Base-by-base conservation (phyloP, 768 basidiomycete genomes). In the Lyophyllum decastes region DNA sequence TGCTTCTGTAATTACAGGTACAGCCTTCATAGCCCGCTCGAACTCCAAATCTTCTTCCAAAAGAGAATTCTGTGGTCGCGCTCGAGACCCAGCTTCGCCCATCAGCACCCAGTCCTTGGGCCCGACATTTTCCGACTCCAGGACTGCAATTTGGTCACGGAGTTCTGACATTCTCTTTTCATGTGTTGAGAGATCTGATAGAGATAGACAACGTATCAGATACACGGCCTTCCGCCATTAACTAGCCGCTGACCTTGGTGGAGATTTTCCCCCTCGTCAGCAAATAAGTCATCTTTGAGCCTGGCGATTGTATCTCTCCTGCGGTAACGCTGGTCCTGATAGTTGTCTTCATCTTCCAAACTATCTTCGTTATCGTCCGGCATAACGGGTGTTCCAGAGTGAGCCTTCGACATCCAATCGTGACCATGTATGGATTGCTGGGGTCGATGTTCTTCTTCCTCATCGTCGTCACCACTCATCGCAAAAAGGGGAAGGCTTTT, bases 11-110 rank as follows among this genome's bases (percentile, higher is more conserved):
- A 97, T 84, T 45, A 93, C 81, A 16, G 96, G 97, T 0, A 89
- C 88, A 19, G 87, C 81, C 72, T 94, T 96, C 76, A 88, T 85
- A 22, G 88, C 85, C 26, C 94, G 88, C 59, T 98, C 97, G 62
- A 95, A 98, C 55, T 98, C 96, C 27, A 99, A 82, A 71, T 97
- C 93, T 69, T 98, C 92, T 70, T 93, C 92, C 12, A 99, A 81
- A 19, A 98, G 78, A 9, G 92, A 90, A 71, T 99, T 95, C 69
- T 93, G 86, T 4, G 97, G 96, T 51, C 97, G 83, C 43, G 87
- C 73, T 40, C 88, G 83, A 6, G 94, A 84, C 21, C 83, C 84
- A 30, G 94, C 92, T 73, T 98, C 96, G 48, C 97, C 95, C 78
- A 92, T 84, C 26, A 97, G 80, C 6, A 88, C 87, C 97, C 97